Evolutionary conservation across 1,284 basidiomycete species (phyloP).

Genomic region (Phellopilus nigrolimitatus): DNA sequence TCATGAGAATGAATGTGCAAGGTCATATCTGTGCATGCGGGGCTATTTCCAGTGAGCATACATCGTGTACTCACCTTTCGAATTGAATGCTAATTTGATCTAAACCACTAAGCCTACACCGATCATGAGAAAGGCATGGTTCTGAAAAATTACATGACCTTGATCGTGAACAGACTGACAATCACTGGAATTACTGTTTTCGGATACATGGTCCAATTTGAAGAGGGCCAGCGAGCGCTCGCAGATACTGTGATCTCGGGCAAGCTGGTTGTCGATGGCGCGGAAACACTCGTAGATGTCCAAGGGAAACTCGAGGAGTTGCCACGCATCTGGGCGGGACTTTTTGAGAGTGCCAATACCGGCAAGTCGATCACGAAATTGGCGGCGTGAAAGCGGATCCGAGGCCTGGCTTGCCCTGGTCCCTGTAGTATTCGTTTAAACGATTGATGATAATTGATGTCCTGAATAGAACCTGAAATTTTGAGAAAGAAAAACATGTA

Average conservation of each 20-base stretch:
- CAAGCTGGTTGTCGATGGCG: constrained; percentile 25
- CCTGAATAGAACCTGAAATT: too few relatives aligned
- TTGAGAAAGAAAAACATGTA: too few relatives aligned
- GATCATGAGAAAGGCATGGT: constrained; percentile 14
- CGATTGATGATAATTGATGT: too few relatives aligned
- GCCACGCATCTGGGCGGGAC: constrained; percentile 27
- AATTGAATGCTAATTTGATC: background rate
- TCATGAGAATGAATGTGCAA: constrained; percentile 33
- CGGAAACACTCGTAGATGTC: constrained; percentile 28
- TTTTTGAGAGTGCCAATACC: constrained; percentile 30
- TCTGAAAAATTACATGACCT: constrained; percentile 26
- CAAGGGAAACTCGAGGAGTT: constrained; percentile 27
- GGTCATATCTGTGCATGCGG: constrained; percentile 40
- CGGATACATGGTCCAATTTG: constrained; percentile 26
- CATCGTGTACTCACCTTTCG: background rate
- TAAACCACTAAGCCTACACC: constrained; percentile 28
- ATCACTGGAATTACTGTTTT: constrained; percentile 37
- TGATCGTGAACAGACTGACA: constrained; percentile 35
- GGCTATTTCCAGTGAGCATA: constrained; percentile 32
- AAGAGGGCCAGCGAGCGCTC: constrained; percentile 21
- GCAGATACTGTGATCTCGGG: too few relatives aligned
- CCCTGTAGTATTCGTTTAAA: background rate
- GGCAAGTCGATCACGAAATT: constrained; percentile 32
- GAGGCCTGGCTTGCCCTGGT: background rate
- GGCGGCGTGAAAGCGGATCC: constrained; percentile 5